phyloP scores from a whole-genome alignment of 2,329 filamentous ascomycete species.

The Venturia nashicola region DNA sequence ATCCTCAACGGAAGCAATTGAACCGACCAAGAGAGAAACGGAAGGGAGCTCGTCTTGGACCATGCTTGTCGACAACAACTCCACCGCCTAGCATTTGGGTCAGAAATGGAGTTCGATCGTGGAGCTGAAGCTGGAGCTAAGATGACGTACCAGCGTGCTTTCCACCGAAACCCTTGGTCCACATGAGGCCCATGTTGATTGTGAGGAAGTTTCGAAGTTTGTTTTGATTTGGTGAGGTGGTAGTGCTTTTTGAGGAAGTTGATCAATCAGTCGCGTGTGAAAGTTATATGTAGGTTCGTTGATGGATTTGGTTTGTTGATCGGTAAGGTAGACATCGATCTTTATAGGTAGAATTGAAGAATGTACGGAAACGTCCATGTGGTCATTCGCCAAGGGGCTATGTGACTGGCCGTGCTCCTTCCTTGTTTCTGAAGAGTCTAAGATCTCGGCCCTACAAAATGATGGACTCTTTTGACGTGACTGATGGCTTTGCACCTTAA shows the following conservation, averaged over 20 bases:
- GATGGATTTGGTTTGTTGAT: too few relatives aligned
- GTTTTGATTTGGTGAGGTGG: not conserved
- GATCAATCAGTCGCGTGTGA: too few relatives aligned
- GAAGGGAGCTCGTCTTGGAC: conserved; percentile 38
- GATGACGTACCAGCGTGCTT: conserved; percentile 26
- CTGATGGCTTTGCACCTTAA: too few relatives aligned
- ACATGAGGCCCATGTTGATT: conserved; percentile 31
- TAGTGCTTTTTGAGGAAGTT: not conserved
- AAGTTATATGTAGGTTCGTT: not conserved
- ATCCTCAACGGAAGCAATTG: conserved; percentile 39
- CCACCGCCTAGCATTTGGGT: conserved; percentile 30
- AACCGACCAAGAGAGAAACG: conserved; percentile 37
- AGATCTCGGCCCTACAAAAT: not conserved
- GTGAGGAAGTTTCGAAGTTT: not conserved
- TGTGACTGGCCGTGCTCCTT: not conserved
- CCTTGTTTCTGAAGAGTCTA: not conserved
- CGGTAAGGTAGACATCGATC: too few relatives aligned
- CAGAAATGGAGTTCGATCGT: conserved; percentile 9
- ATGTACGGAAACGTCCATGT: not conserved
- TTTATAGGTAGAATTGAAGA: not conserved
- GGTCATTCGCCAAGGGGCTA: conserved; percentile 1
- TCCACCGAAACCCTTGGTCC: conserved; percentile 33
- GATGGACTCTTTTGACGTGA: too few relatives aligned
- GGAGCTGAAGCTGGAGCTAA: not conserved
- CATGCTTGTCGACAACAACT: conserved; percentile 39